A percentile compares a stretch with the other conserved stretches of the same genome.
phyloP scores from a whole-genome alignment of 2,329 filamentous ascomycete species.

The Aspergillus niger region DNA sequence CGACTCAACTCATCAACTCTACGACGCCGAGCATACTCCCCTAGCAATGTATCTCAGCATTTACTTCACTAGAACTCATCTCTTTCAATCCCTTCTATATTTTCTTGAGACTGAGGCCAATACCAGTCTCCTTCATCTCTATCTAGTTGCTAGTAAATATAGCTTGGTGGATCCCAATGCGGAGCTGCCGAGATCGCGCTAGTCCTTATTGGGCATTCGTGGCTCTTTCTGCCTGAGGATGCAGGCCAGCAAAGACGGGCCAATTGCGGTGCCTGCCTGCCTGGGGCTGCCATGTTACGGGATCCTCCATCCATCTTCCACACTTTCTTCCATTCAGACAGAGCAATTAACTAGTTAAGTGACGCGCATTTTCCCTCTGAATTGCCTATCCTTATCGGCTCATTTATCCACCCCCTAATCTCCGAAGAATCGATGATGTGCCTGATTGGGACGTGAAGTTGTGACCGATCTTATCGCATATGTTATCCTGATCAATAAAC shows the following conservation, averaged over 20 bases:
- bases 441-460: neutral
- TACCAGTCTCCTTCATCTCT: too few species aligned
- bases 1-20: too few species aligned
- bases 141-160: too few species aligned
- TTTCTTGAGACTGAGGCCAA: too few species aligned
- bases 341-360: neutral
- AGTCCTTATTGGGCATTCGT: neutral
- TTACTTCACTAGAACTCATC: too few species aligned
- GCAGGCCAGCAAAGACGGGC: neutral
- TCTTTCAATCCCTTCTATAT: too few species aligned
- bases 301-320: neutral
- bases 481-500: neutral
- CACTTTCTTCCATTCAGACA: neutral
- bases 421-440: neutral
- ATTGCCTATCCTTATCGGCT: neutral
- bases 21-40: too few species aligned
- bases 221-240: neutral
- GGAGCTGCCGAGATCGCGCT: neutral
- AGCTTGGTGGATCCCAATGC: neutral
- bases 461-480: slow-evolving; percentile 1
- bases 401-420: neutral
- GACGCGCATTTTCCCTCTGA: neutral
- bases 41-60: too few species aligned
- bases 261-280: neutral
- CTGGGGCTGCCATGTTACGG: neutral